Conservation (phyloP, 2,329 filamentous ascomycete genomes). For the Spiromastix sp. region DNA sequence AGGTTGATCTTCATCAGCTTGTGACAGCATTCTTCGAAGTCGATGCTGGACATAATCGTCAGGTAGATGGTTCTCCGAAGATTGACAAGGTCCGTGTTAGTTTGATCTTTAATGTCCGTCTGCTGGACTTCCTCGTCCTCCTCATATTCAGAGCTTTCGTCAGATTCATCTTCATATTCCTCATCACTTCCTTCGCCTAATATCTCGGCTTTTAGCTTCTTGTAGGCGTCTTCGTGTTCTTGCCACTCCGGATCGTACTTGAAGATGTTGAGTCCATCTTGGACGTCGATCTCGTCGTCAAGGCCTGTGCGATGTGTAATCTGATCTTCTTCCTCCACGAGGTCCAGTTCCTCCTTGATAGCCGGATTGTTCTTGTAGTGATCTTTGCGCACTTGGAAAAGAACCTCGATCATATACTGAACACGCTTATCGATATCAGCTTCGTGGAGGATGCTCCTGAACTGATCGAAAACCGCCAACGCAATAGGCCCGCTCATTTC, state of each 20-base stretch:
- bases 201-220: constrained; percentile 84
- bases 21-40: constrained; percentile 93
- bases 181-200: constrained; percentile 85
- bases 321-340: constrained; percentile 96
- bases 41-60: constrained; percentile 92
- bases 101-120: constrained; percentile 95
- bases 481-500: constrained; percentile 89
- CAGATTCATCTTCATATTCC: constrained; percentile 55
- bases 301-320: constrained; percentile 81
- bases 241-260: constrained; percentile 88
- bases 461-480: constrained; percentile 87
- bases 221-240: constrained; percentile 82
- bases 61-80: constrained; percentile 90
- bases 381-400: constrained; percentile 94
- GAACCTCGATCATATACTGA: constrained; percentile 98
- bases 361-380: constrained; percentile 92
- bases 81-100: constrained; percentile 90
- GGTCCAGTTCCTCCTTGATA: constrained; percentile 81
- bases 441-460: constrained; percentile 89
- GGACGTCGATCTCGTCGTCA: constrained; percentile 72
- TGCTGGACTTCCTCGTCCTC: constrained; percentile 70
- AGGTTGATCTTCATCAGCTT: constrained; percentile 93
- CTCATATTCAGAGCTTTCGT: constrained; percentile 55
- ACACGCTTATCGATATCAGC: constrained; percentile 94
- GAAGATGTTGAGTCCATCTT: constrained; percentile 89